These are phyloP conservation scores for Crithidia brevicula DNA, from an alignment of 208 protist species.

Conservation along the genomic window DNA sequence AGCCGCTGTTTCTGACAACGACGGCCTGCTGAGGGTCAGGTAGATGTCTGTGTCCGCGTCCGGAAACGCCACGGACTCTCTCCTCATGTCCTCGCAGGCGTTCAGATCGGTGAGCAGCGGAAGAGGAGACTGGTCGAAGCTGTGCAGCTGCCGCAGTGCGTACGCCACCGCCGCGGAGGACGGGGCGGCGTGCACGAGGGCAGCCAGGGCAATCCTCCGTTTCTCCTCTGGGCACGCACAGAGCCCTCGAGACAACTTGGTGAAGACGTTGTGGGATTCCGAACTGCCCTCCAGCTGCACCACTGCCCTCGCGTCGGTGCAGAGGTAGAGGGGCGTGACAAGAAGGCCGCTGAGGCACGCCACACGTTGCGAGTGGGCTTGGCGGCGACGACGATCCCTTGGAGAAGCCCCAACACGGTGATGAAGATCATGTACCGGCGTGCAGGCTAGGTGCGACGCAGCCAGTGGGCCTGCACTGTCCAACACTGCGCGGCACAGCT, in stretches of 20 bases:
- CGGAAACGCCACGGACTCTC: no score
- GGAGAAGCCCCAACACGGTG: no score
- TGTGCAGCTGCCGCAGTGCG: constrained; percentile 10
- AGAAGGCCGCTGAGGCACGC: constrained; percentile 18
- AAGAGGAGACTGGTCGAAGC: neutral
- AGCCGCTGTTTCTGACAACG: neutral
- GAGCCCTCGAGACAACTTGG: no score
- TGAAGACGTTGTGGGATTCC: neutral
- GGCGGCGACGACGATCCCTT: no score
- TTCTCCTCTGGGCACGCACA: no score
- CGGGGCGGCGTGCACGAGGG: constrained; percentile 9
- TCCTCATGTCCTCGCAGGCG: neutral
- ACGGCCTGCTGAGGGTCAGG: neutral
- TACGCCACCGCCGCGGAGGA: constrained; percentile 13
- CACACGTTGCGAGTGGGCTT: no score
- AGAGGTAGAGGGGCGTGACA: constrained; percentile 31
- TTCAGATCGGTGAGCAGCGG: neutral
- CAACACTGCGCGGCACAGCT: constrained; percentile 1
- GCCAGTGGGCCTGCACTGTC: neutral
- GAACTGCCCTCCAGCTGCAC: neutral
- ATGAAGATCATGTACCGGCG: no score
- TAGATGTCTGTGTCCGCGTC: no score
- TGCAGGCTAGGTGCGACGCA: no score
- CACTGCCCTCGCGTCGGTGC: neutral
- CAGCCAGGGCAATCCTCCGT: neutral